Base-by-base conservation (phyloP, 169 alveolate genomes). In the Plasmodium falciparum region DNA sequence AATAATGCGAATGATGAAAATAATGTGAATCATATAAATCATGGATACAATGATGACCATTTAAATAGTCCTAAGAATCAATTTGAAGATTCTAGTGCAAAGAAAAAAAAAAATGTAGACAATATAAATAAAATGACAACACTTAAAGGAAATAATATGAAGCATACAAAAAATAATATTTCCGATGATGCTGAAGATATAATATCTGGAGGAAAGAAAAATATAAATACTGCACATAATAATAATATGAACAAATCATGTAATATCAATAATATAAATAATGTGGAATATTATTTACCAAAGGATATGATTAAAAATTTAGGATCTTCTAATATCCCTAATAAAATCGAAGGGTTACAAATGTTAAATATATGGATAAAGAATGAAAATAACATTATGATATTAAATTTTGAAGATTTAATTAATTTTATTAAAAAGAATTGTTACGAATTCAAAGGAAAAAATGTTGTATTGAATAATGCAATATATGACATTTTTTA, bases 381-480 rank as follows among this genome's bases (percentile, higher is more conserved):
- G 50, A 45, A 24, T 15, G 69, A 70, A 45, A 22, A 13, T 26
- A 56, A 71, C 20, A 12, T 85, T 45, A 52, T 29, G 11, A 70
- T 12, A 24, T 15, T 47, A 1, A 71, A 71, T 39, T 9, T 59
- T 13, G 76, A 85, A 26, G 24, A 71, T 1, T 52, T 85, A 17
- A 26, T 85, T 39, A 15, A 26, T 29, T 62, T 71, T 11, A 71
- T 85, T 39, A 85, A 85, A 59, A 71, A 20, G 13, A 85, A 85
- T 24, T 85, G 92, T 65, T 85, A 71, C 39, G 92, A 85, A 43
- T 85, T 85, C 59, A 85, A 85, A 20, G 92, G 92, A 7, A 85
- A 85, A 49, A 71, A 85, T 54, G 49, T 9, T 24, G 74, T 71
- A 63, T 43, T 85, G 39, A 85, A 85, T 71, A 61, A 13, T 12